Evolutionary conservation across 2,329 filamentous ascomycete genomes (phyloP).

Genomic region (Xylaria sp.): DNA sequence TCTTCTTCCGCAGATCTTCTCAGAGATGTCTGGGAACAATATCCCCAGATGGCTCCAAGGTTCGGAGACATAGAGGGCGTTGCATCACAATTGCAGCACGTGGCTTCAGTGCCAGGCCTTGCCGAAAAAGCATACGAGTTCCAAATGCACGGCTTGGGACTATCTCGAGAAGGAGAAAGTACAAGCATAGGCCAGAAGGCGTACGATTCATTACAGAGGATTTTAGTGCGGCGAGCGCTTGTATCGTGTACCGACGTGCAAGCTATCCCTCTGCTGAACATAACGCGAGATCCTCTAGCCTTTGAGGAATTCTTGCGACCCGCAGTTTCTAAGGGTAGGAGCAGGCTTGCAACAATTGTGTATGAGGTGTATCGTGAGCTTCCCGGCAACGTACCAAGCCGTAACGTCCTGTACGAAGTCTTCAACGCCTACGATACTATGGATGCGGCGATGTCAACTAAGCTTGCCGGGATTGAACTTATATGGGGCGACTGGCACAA

Average conservation of each 20-base stretch:
- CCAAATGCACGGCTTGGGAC: conserved; percentile 6
- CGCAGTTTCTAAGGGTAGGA: conserved; percentile 33
- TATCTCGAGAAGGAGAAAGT: conserved; percentile 11
- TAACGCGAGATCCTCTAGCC: conserved; percentile 42
- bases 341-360: conserved; percentile 42
- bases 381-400: conserved; percentile 41
- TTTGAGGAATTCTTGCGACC: conserved; percentile 49
- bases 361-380: conserved; percentile 52
- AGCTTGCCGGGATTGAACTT: conserved; percentile 46
- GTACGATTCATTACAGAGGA: conserved; percentile 29
- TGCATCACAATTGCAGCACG: conserved; percentile 1
- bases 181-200: conserved; percentile 14
- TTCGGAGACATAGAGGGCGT: conserved; percentile 6
- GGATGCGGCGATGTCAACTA: conserved; percentile 43
- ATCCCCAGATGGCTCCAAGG: conserved; percentile 9
- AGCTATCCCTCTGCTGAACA: conserved; percentile 44
- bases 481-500: conserved; percentile 54
- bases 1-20: conserved; percentile 23
- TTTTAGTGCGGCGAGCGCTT: conserved; percentile 36
- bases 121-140: conserved; percentile 32
- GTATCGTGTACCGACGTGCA: conserved; percentile 29
- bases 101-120: conserved; percentile 28
- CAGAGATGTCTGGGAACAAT: conserved; percentile 6
- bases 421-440: conserved; percentile 38
- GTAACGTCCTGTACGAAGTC: conserved; percentile 47